Evolutionary conservation across 805 yeast genomes (phyloP).

Genomic region (Tetrapisispora fleetii): DNA sequence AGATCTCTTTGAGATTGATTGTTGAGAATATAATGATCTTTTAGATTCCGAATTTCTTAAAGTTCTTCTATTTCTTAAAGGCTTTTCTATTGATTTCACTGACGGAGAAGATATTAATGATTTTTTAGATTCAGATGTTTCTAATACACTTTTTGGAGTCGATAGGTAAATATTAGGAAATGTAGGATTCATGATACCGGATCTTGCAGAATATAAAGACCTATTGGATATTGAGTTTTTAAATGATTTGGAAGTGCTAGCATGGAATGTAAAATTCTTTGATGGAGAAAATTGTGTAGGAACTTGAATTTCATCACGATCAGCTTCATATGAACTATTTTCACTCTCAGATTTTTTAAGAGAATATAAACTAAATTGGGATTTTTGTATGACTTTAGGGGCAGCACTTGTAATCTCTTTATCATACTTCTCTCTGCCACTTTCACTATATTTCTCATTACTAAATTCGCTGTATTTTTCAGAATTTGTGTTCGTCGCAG

Average conservation of each 20-base stretch:
- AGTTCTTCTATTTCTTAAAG: slow-evolving; percentile 10
- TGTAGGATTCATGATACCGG: slow-evolving; percentile 7
- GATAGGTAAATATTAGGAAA: slow-evolving; percentile 6
- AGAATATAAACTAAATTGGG: slow-evolving; percentile 22
- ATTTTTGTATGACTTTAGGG: slow-evolving; percentile 22
- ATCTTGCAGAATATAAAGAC: slow-evolving; percentile 13
- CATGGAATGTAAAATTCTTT: slow-evolving; percentile 18
- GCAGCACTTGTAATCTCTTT: slow-evolving; percentile 7
- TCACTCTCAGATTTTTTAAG: not conserved
- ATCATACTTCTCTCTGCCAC: slow-evolving; percentile 1
- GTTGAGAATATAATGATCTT: slow-evolving; percentile 26
- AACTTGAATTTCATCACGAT: not conserved
- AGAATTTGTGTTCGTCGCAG: not conserved
- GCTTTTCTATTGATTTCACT: slow-evolving; percentile 3
- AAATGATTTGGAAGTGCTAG: slow-evolving; percentile 22
- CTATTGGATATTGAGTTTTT: slow-evolving; percentile 15
- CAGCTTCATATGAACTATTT: not conserved
- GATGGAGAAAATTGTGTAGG: slow-evolving; percentile 10
- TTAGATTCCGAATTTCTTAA: slow-evolving; percentile 25
- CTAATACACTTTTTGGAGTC: slow-evolving; percentile 12
- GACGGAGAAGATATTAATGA: slow-evolving; percentile 5
- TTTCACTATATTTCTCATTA: slow-evolving; percentile 1
- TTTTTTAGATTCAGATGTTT: slow-evolving; percentile 9
- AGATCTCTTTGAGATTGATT: slow-evolving; percentile 29
- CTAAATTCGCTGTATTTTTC: not conserved